These are phyloP conservation scores for Cladosporium sp. DNA, from an alignment of 2,329 filamentous ascomycete species.

Conservation along the genomic window DNA sequence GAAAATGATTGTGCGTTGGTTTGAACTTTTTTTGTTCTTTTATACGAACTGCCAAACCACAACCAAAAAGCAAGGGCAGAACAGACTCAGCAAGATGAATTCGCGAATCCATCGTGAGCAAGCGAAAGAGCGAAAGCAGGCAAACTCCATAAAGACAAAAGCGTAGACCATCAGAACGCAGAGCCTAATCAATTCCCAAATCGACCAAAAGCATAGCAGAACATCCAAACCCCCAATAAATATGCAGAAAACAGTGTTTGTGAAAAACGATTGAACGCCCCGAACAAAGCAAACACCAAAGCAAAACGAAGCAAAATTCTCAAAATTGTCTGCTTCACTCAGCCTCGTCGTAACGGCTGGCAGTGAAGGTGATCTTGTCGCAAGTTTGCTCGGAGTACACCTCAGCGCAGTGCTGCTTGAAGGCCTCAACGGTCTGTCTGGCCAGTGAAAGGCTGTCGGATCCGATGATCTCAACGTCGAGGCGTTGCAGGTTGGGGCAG, in stretches of 20 bases:
- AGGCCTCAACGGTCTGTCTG: not conserved
- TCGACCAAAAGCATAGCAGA: no score
- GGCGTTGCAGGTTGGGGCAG: not conserved
- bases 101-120: no score
- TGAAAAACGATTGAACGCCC: no score
- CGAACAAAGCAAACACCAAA: no score
- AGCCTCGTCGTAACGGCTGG: not conserved
- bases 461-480: conserved; percentile 1
- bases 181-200: no score
- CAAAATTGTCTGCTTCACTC: not conserved
- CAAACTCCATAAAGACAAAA: not conserved
- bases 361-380: not conserved
- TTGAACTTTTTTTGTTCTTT: no score
- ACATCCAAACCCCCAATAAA: no score
- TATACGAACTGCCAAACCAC: no score
- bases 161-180: not conserved
- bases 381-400: not conserved
- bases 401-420: not conserved
- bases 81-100: not conserved
- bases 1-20: no score
- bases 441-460: not conserved
- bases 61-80: not conserved
- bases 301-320: no score
- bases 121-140: not conserved
- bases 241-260: no score